Evolutionary conservation across 352 stramenopile species (phyloP).

Genomic region (Phytophthora megakarya): DNA sequence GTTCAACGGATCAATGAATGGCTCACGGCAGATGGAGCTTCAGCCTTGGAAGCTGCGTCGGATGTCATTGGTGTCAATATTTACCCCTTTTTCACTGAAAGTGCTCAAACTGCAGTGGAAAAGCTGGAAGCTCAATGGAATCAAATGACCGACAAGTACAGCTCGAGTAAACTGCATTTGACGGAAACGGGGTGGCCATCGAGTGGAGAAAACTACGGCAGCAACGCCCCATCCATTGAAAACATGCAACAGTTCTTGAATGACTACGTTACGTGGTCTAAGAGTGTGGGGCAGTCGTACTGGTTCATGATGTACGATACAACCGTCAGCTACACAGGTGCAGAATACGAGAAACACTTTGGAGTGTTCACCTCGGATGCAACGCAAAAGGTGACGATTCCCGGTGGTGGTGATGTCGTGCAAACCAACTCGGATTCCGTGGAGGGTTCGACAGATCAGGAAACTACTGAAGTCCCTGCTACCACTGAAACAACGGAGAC

Average conservation of each 20-base stretch:
- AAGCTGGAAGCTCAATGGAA: conserved; percentile 59
- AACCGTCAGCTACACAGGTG: conserved; percentile 44
- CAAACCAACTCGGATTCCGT: conserved; percentile 20
- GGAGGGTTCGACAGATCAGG: conserved; percentile 8
- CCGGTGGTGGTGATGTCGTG: conserved; percentile 5
- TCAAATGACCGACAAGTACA: conserved; percentile 51
- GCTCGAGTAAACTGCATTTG: conserved; percentile 46
- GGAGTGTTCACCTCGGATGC: conserved; percentile 47
- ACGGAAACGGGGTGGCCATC: conserved; percentile 72
- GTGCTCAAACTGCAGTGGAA: conserved; percentile 39
- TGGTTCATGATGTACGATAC: conserved; percentile 80
- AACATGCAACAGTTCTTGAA: conserved; percentile 49
- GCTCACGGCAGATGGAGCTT: conserved; percentile 41
- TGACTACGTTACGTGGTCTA: conserved; percentile 52
- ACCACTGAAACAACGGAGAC: conserved; percentile 1
- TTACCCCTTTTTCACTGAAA: conserved; percentile 73
- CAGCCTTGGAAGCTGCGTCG: conserved; percentile 41
- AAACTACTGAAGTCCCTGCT: conserved; percentile 3
- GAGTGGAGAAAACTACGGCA: conserved; percentile 34
- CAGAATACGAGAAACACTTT: conserved; percentile 67
- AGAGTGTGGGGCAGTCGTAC: conserved; percentile 40
- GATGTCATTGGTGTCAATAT: conserved; percentile 67
- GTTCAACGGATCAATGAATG: conserved; percentile 76
- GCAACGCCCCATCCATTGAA: conserved; percentile 47
- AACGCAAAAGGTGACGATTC: conserved; percentile 47